Conservation (phyloP, 805 yeast genomes). For the Candida krabiensis region DNA sequence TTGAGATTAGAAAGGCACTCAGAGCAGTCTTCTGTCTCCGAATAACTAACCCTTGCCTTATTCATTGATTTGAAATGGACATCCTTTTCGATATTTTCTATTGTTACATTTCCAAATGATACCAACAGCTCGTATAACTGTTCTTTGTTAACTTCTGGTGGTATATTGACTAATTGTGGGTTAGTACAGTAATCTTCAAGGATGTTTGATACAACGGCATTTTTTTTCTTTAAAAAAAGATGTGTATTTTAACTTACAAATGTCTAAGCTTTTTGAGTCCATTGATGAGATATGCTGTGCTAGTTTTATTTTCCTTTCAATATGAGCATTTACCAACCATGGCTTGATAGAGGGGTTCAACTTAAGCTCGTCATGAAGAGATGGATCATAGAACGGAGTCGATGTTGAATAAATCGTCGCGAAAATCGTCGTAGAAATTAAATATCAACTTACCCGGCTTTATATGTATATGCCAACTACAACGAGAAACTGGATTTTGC, state of each 20-base stretch:
- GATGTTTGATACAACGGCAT: not conserved
- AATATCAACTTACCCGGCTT: no score
- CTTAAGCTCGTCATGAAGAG: no score
- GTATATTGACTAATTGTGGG: constrained; percentile 14
- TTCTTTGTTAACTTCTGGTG: constrained; percentile 9
- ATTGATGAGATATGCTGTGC: no score
- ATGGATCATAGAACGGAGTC: no score
- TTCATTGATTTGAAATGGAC: constrained; percentile 3
- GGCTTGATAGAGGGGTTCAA: no score
- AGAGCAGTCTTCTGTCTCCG: constrained; percentile 17
- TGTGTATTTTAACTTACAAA: not conserved
- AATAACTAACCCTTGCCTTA: constrained; percentile 13
- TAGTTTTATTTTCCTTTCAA: no score
- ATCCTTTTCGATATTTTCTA: constrained; percentile 6
- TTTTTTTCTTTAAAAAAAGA: not conserved
- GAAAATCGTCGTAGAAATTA: no score
- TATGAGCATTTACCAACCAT: no score
- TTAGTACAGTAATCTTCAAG: constrained; percentile 4
- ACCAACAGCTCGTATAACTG: constrained; percentile 16
- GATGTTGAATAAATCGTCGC: no score
- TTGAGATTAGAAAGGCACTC: constrained; percentile 23
- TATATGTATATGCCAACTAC: no score
- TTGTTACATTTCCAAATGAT: constrained; percentile 20
- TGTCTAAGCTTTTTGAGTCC: not conserved
- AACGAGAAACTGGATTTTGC: no score